These are phyloP conservation scores for Diddensiella transvaalensis DNA, from an alignment of 805 yeast genomes.

Conservation along the genomic window DNA sequence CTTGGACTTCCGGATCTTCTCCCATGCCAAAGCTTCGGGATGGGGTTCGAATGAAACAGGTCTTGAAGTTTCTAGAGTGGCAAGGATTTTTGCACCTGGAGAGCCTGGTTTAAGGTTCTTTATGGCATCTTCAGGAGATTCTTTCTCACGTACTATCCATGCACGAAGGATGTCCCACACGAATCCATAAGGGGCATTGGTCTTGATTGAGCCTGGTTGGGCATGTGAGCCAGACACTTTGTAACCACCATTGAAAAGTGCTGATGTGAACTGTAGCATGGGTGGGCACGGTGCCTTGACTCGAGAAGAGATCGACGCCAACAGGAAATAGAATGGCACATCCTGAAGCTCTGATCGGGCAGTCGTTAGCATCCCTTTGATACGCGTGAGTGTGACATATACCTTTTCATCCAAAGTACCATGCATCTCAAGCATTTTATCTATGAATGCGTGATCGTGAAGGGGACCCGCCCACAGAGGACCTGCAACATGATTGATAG, in stretches of 20 bases:
- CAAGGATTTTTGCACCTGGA: constrained; percentile 32
- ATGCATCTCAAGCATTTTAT: constrained; percentile 56
- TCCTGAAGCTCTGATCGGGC: constrained; percentile 72
- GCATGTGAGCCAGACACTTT: constrained; percentile 87
- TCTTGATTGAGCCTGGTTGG: constrained; percentile 77
- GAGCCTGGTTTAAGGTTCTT: constrained; percentile 31
- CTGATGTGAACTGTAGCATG: constrained; percentile 65
- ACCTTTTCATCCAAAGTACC: constrained; percentile 47
- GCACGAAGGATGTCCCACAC: constrained; percentile 69
- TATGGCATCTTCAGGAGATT: constrained; percentile 31
- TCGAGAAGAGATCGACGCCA: constrained; percentile 69
- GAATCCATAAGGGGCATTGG: constrained; percentile 81
- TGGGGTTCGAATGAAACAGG: constrained; percentile 51
- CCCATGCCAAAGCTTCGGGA: constrained; percentile 57
- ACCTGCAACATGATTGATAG: constrained; percentile 76
- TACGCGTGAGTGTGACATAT: constrained; percentile 78
- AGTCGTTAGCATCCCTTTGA: constrained; percentile 87
- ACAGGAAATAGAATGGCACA: constrained; percentile 77
- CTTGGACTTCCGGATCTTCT: constrained; percentile 65
- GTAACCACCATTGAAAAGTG: constrained; percentile 80
- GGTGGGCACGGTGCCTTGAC: constrained; percentile 84
- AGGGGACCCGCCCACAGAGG: constrained; percentile 93
- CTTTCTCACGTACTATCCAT: constrained; percentile 47
- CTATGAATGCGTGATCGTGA: constrained; percentile 67
- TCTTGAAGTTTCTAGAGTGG: constrained; percentile 25